Conservation (phyloP, 441 rosid species). For the Erodium trifolium region DNA sequence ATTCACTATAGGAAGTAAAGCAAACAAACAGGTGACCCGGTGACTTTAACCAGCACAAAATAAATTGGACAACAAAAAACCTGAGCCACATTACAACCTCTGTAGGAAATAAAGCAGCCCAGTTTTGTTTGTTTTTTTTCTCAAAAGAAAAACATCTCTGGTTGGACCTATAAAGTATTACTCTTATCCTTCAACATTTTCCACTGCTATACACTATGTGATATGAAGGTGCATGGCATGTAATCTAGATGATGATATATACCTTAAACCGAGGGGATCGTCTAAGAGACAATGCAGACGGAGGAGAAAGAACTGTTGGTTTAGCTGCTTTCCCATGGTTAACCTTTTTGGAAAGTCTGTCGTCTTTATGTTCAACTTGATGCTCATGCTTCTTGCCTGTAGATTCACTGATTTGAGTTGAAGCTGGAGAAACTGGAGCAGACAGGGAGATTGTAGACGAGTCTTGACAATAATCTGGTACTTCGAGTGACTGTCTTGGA, state of each 20-base stretch:
- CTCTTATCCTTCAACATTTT: background rate
- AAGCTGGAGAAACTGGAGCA: conserved; percentile 55
- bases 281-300: conserved; percentile 37
- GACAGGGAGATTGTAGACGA: conserved; percentile 42
- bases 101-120: background rate
- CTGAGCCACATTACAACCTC: background rate
- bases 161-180: background rate
- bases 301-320: conserved; percentile 37
- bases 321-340: conserved; percentile 26
- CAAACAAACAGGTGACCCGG: background rate
- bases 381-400: conserved; percentile 35
- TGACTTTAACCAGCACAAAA: conserved; percentile 3
- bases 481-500: conserved; percentile 38
- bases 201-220: background rate
- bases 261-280: conserved; percentile 54
- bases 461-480: conserved; percentile 39
- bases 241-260: conserved; percentile 23
- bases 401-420: conserved; percentile 47
- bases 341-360: conserved; percentile 32
- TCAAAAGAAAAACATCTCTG: too few relatives aligned
- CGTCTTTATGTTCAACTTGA: conserved; percentile 25
- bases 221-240: conserved; percentile 1
- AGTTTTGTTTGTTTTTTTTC: background rate
- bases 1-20: background rate
- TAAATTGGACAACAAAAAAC: background rate